Conservation (phyloP, 768 basidiomycete genomes). For the Calocera viscosa region DNA sequence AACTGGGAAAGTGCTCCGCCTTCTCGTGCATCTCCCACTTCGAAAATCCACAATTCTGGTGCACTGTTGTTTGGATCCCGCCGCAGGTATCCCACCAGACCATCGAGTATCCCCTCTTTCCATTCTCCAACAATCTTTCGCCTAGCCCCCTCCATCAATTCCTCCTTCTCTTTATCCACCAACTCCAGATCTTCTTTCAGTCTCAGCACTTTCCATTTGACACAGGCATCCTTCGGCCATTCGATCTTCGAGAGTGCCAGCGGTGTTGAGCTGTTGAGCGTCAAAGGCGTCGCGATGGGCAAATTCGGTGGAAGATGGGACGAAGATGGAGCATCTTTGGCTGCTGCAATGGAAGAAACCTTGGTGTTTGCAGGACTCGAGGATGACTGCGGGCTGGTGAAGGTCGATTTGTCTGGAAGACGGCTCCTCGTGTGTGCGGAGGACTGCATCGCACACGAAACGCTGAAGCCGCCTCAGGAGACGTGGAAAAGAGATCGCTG, state of each 20-base stretch:
- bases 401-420: conserved; percentile 1
- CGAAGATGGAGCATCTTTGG: neutral
- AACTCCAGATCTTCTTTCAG: neutral
- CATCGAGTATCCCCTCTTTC: neutral
- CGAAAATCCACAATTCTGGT: neutral
- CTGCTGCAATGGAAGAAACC: neutral
- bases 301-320: neutral
- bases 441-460: conserved; percentile 5
- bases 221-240: neutral
- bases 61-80: neutral
- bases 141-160: neutral
- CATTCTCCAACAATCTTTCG: neutral
- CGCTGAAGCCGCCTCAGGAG: neutral
- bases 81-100: neutral
- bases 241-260: neutral
- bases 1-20: neutral
- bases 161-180: neutral
- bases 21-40: neutral
- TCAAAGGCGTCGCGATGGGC: neutral
- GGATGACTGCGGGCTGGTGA: neutral
- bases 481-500: neutral
- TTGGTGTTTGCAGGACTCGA: conserved; percentile 5
- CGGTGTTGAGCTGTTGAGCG: neutral
- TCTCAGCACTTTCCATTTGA: neutral
- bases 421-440: neutral